These are phyloP conservation scores for Boletus mariae DNA, from an alignment of 1,284 basidiomycete species.

Conservation along the genomic window DNA sequence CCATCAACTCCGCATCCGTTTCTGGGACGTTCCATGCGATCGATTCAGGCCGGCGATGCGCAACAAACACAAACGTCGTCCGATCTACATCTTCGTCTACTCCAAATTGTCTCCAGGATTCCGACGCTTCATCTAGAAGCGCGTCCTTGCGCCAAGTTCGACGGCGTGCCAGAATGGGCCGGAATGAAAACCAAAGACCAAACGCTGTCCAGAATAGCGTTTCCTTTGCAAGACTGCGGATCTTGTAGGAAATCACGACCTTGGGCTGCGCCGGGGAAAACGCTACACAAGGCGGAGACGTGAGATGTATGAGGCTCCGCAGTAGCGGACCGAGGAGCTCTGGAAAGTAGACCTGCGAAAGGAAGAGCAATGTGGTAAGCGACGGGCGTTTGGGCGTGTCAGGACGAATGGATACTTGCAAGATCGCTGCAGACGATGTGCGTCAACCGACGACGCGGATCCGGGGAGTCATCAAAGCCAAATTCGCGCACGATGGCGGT, in stretches of 20 bases:
- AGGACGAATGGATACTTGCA: constrained; percentile 38
- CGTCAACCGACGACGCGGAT: constrained; percentile 36
- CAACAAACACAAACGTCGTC: constrained; percentile 56
- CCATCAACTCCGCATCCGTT: constrained; percentile 51
- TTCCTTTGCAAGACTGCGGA: constrained; percentile 76
- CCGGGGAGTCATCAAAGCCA: constrained; percentile 7
- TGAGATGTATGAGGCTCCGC: constrained; percentile 63
- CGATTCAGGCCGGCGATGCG: constrained; percentile 54
- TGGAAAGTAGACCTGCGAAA: constrained; percentile 67
- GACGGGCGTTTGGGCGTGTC: not conserved
- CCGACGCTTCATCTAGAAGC: constrained; percentile 6
- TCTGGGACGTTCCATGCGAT: constrained; percentile 50
- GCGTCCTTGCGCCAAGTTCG: not conserved
- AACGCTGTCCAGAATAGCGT: constrained; percentile 79
- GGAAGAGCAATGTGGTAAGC: not conserved
- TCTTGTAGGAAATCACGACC: constrained; percentile 69
- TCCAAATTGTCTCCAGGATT: constrained; percentile 42
- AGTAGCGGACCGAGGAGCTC: constrained; percentile 68
- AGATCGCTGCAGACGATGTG: constrained; percentile 76
- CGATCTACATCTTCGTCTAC: constrained; percentile 38
- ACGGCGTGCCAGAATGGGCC: constrained; percentile 49
- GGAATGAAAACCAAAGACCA: constrained; percentile 76
- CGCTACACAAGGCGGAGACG: constrained; percentile 45
- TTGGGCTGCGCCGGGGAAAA: constrained; percentile 15
- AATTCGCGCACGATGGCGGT: constrained; percentile 40